Evolutionary conservation across 768 basidiomycete species (phyloP), one percentile per base, ranked within the genome.

Genomic region (Porpolomopsis calyptriformis): DNA sequence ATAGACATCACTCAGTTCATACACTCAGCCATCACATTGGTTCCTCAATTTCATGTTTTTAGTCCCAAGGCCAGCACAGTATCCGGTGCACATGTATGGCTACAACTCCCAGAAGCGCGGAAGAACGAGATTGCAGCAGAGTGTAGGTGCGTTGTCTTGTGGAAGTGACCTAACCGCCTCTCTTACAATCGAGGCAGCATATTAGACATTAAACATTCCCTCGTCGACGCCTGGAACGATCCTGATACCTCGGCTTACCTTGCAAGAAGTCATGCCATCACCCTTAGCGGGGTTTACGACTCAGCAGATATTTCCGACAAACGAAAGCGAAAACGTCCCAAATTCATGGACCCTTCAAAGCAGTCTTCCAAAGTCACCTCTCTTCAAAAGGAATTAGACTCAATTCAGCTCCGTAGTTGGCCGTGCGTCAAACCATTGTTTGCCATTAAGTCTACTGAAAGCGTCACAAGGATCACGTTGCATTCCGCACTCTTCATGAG

Each of bases 401-500:
- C 55, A 2, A 61, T 78, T 12, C 58, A 71, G 34, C 67, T 88
- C 18, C 69, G 63, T 33, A 73, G 77, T 52, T 85, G 79, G 75
- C 71, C 69, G 84, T 85, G 54, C 50, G 80, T 62, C 11, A 38
- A 33, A 41, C 31, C 23, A 45, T 18, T 19, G 29, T 29, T 23
- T 20, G 2, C 22, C 16, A 36, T 33, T 43, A 25, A 20, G 39
- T 48, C 33, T 10, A 41, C 42, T 49, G 27, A 50, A 29, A 47
- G 22, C 24, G n/a, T 14, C 19, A 35, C 25, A 49, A 84, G 82
- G 48, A 56, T 81, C 33, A 61, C 67, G 16, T 54, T 67, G 47
- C 74, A 76, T 46, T 66, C 83, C 9, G 73, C 73, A 0, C 60
- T 73, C 16, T 86, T 85, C 55, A 73, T 82, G 57, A 73, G 84